A percentile compares a stretch with the other conserved stretches of the same genome.
Conservation (phyloP, 768 basidiomycete species). For the Fomitopsis serialis region DNA sequence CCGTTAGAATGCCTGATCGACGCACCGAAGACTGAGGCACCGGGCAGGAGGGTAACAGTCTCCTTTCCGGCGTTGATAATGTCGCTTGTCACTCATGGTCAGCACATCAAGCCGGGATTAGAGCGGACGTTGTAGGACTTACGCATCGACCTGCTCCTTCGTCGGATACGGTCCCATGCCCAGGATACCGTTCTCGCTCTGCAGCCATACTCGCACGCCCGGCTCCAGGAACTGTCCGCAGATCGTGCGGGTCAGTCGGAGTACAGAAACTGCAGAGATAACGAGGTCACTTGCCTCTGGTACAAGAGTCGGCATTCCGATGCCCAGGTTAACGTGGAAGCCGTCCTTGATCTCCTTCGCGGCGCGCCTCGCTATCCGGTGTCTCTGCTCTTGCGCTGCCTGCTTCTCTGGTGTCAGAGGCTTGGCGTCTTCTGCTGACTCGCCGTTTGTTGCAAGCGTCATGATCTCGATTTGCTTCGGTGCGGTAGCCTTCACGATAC, state of each 20-base stretch:
- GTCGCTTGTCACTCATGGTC: slow-evolving; percentile 44
- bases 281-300: slow-evolving; percentile 43
- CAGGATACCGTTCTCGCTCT: slow-evolving; percentile 88
- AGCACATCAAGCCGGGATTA: not conserved
- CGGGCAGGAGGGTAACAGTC: slow-evolving; percentile 87
- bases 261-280: not conserved
- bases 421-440: slow-evolving; percentile 14
- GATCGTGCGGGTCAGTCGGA: not conserved
- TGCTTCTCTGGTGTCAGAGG: slow-evolving; percentile 39
- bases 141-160: slow-evolving; percentile 75
- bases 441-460: slow-evolving; percentile 55
- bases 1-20: slow-evolving; percentile 1
- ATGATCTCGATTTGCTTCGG: slow-evolving; percentile 75
- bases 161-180: slow-evolving; percentile 92
- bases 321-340: slow-evolving; percentile 84
- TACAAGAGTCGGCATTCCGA: slow-evolving; percentile 88
- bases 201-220: slow-evolving; percentile 79
- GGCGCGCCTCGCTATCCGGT: slow-evolving; percentile 79
- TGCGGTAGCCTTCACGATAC: slow-evolving; percentile 73
- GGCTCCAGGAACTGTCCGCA: slow-evolving; percentile 46
- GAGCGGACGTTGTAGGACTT: slow-evolving; percentile 24
- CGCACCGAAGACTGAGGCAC: slow-evolving; percentile 86
- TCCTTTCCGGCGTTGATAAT: slow-evolving; percentile 95
- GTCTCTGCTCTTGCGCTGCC: slow-evolving; percentile 47
- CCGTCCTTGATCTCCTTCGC: slow-evolving; percentile 88